Conservation (phyloP, 2,329 filamentous ascomycete genomes). For the Fusarium zealandicum region DNA sequence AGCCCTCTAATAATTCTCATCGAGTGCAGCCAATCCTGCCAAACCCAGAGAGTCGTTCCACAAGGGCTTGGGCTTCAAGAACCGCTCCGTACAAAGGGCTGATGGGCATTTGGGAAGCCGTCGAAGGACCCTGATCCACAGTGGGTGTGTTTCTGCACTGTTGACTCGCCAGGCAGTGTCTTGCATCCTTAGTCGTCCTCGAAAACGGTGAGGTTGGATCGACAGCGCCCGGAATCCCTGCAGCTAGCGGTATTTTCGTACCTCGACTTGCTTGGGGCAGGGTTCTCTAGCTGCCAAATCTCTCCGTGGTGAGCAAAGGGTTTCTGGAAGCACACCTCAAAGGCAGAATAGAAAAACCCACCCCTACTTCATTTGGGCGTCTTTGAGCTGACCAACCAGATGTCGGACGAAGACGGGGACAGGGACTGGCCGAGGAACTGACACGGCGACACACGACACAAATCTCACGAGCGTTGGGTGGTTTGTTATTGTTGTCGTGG, state of each 20-base stretch:
- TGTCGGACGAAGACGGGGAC: conserved; percentile 9
- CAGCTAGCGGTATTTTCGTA: conserved; percentile 33
- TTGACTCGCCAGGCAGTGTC: conserved; percentile 23
- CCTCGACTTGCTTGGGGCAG: conserved; percentile 4
- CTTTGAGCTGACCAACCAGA: conserved; percentile 29
- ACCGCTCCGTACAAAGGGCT: conserved; percentile 31
- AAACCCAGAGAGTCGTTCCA: conserved; percentile 19
- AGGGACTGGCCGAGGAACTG: conserved; percentile 19
- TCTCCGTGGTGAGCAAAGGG: conserved; percentile 19
- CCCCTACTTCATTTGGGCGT: conserved; percentile 31
- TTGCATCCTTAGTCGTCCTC: conserved; percentile 28
- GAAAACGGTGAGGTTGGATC: conserved; percentile 40
- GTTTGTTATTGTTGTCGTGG: conserved; percentile 22
- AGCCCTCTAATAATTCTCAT: conserved; percentile 7
- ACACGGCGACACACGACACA: conserved; percentile 9
- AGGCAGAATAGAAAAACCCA: conserved; percentile 19
- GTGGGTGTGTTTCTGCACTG: conserved; percentile 19
- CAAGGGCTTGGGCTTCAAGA: conserved; percentile 28
- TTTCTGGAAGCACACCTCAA: conserved; percentile 42
- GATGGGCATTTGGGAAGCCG: conserved; percentile 12
- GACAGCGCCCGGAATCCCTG: conserved; percentile 32
- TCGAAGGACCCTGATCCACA: conserved; percentile 30
- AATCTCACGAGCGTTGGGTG: conserved; percentile 14
- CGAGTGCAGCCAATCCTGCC: conserved; percentile 16
- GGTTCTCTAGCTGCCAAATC: conserved; percentile 19